Evolutionary conservation across 2,329 filamentous ascomycete species (phyloP).

Genomic region (Fusarium compactum): DNA sequence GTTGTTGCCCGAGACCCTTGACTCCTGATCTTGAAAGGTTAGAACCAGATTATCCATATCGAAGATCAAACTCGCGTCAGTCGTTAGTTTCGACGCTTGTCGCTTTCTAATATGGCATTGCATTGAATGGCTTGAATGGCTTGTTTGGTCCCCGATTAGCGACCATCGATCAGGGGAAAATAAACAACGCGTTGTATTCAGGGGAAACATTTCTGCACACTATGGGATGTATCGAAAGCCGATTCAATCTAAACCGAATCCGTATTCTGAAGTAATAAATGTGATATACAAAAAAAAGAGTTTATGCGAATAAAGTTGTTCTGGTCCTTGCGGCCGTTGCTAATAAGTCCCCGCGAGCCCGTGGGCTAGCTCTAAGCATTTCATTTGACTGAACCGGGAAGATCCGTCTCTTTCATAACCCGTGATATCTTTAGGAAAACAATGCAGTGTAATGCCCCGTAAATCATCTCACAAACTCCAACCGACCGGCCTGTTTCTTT

Average conservation of each 20-base stretch:
- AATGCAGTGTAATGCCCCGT: constrained; percentile 26
- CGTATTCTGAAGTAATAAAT: constrained; percentile 4
- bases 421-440: constrained; percentile 46
- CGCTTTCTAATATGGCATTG: constrained; percentile 7
- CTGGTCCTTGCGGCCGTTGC: constrained; percentile 24
- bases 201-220: constrained; percentile 8
- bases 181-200: constrained; percentile 16
- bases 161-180: constrained; percentile 17
- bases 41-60: background rate
- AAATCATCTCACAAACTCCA: constrained; percentile 14
- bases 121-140: constrained; percentile 4
- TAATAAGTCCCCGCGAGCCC: constrained; percentile 24
- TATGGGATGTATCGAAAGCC: background rate
- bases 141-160: constrained; percentile 25
- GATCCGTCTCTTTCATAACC: constrained; percentile 27
- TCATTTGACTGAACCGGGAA: constrained; percentile 16
- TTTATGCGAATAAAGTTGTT: constrained; percentile 26
- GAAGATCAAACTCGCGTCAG: constrained; percentile 23
- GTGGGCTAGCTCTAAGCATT: constrained; percentile 17
- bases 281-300: constrained; percentile 33
- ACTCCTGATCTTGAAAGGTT: constrained; percentile 2
- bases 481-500: constrained; percentile 26
- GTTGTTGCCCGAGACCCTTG: background rate
- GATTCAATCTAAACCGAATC: constrained; percentile 5
- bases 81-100: constrained; percentile 20